phyloP scores from a whole-genome alignment of 495 filamentous ascomycete species.

The Penicillium mononematosum region DNA sequence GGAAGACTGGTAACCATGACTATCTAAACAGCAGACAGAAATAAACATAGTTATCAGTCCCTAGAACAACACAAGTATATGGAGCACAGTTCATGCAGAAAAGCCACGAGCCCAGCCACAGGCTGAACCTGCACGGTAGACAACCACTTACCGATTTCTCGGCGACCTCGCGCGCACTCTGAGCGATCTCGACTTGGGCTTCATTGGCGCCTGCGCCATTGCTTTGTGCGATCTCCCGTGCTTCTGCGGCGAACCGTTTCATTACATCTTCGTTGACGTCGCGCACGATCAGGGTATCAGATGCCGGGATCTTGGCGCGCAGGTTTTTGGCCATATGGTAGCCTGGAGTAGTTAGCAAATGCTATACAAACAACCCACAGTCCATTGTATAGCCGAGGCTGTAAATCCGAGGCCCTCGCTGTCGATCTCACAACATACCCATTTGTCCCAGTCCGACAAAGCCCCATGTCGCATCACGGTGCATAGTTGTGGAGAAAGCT shows the following conservation, averaged over 20 bases:
- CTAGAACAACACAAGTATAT: not conserved
- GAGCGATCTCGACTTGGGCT: slow-evolving; percentile 55
- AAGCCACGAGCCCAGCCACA: not conserved
- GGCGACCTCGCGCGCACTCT: slow-evolving; percentile 59
- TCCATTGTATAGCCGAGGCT: slow-evolving; percentile 1
- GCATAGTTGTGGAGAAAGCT: slow-evolving; percentile 55
- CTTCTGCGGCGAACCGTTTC: slow-evolving; percentile 60
- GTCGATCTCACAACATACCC: slow-evolving; percentile 55
- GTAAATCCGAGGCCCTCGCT: not conserved
- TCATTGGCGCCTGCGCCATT: slow-evolving; percentile 33
- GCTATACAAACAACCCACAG: slow-evolving; percentile 3
- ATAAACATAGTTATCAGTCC: slow-evolving; percentile 16
- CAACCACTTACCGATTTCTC: slow-evolving; percentile 67
- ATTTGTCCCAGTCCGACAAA: slow-evolving; percentile 88
- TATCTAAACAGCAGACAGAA: slow-evolving; percentile 51
- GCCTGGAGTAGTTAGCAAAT: slow-evolving; percentile 40
- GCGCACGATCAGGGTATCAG: slow-evolving; percentile 66
- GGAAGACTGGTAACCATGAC: slow-evolving; percentile 78
- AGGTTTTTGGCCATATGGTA: slow-evolving; percentile 90
- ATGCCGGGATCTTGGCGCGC: slow-evolving; percentile 67
- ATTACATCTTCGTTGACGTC: slow-evolving; percentile 69
- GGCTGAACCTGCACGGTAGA: not conserved
- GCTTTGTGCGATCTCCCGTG: slow-evolving; percentile 39
- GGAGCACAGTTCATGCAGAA: not conserved
- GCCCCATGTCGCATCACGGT: slow-evolving; percentile 65